Evolutionary conservation across 352 stramenopile species (phyloP).

Genomic region (Pythium oligandrum): DNA sequence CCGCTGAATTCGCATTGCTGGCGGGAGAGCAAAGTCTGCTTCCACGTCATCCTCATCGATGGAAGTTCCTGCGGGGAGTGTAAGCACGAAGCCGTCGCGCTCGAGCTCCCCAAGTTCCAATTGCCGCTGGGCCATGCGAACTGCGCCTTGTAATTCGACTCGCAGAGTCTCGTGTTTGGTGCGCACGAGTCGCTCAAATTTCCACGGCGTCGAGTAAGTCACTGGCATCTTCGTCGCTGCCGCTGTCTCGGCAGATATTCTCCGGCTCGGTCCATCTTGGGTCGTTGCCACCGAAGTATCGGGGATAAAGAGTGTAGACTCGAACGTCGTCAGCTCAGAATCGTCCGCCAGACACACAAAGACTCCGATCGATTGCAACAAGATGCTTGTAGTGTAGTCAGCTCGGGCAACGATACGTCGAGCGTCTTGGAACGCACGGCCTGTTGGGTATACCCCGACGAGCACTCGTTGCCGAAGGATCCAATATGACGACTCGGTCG

Average conservation of each 20-base stretch:
- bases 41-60: slow-evolving; percentile 11
- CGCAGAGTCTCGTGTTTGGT: slow-evolving; percentile 38
- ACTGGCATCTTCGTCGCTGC: slow-evolving; percentile 3
- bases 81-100: slow-evolving; percentile 16
- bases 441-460: slow-evolving; percentile 45
- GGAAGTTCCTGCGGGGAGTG: slow-evolving; percentile 5
- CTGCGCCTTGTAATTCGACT: slow-evolving; percentile 28
- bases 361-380: slow-evolving; percentile 57
- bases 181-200: slow-evolving; percentile 48
- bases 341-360: slow-evolving; percentile 59
- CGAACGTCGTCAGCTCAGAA: slow-evolving; percentile 27
- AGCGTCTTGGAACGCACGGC: slow-evolving; percentile 39
- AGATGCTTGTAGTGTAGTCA: slow-evolving; percentile 50
- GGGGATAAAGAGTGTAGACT: slow-evolving; percentile 5
- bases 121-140: slow-evolving; percentile 35
- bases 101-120: slow-evolving; percentile 34
- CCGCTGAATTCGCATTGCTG: slow-evolving; percentile 1
- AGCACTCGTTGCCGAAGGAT: slow-evolving; percentile 53
- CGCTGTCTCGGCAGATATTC: neutral
- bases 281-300: neutral
- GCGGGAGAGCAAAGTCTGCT: neutral
- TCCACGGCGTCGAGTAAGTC: slow-evolving; percentile 23
- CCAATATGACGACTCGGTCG: slow-evolving; percentile 71
- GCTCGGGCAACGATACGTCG: slow-evolving; percentile 36
- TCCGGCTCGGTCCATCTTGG: neutral